phyloP scores from a whole-genome alignment of 169 alveolate species.

The Plasmodium gallinaceum region DNA sequence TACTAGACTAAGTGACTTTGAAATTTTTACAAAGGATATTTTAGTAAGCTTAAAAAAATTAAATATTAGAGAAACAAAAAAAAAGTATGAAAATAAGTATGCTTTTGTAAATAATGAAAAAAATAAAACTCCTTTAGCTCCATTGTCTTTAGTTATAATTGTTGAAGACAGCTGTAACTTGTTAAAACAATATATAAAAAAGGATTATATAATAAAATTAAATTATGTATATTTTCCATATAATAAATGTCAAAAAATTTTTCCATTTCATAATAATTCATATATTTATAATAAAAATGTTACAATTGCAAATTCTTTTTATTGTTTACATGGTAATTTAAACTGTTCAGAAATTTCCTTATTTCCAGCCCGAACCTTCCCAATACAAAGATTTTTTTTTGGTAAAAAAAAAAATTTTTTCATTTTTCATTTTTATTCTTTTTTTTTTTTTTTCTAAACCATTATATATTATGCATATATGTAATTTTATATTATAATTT shows the following conservation, averaged over 20 bases:
- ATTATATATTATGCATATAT: neutral
- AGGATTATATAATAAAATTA: conserved; percentile 55
- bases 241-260: conserved; percentile 64
- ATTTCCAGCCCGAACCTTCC: conserved; percentile 63
- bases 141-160: conserved; percentile 37
- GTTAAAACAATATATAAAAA: conserved; percentile 40
- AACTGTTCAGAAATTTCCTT: conserved; percentile 38
- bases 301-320: conserved; percentile 46
- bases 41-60: conserved; percentile 66
- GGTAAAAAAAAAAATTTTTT: conserved; percentile 15
- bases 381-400: conserved; percentile 68
- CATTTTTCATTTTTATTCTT: too few species aligned
- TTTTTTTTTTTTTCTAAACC: neutral
- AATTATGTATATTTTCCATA: conserved; percentile 62
- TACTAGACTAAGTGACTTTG: conserved; percentile 73
- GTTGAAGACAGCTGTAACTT: conserved; percentile 70
- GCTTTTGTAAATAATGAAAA: conserved; percentile 51
- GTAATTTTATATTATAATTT: neutral
- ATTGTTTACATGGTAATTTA: conserved; percentile 71
- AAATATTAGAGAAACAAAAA: conserved; percentile 52
- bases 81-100: conserved; percentile 63
- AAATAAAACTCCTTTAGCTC: conserved; percentile 41
- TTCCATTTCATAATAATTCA: conserved; percentile 35
- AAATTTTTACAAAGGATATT: conserved; percentile 61
- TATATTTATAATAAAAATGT: conserved; percentile 41